These are phyloP conservation scores for Cladosporium velox DNA, from an alignment of 2,329 filamentous ascomycete species.

Conservation along the genomic window DNA sequence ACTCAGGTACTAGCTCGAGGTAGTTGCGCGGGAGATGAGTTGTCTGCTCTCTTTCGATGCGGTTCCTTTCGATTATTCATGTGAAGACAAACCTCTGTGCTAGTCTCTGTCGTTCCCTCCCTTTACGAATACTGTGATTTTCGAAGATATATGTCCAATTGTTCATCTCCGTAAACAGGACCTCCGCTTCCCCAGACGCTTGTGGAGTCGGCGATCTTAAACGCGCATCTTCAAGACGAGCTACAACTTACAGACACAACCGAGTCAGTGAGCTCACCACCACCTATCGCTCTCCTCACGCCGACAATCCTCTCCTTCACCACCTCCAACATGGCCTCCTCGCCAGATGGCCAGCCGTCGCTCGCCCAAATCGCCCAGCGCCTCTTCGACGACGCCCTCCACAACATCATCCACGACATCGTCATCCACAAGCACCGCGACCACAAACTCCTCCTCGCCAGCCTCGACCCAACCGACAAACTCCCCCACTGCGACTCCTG, in stretches of 20 bases:
- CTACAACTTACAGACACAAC: not conserved
- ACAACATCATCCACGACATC: conserved; percentile 75
- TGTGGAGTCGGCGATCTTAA: conserved; percentile 11
- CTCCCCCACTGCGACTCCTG: conserved; percentile 75
- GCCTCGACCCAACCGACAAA: conserved; percentile 68
- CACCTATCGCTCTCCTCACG: not conserved
- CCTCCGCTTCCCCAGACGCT: conserved; percentile 13
- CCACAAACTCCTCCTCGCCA: conserved; percentile 76
- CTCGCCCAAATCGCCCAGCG: conserved; percentile 50
- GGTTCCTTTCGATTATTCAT: too few species aligned
- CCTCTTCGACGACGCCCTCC: conserved; percentile 72
- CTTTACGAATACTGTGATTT: not conserved
- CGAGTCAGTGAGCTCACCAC: not conserved
- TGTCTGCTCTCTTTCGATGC: not conserved
- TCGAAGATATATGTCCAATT: not conserved
- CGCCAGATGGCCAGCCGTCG: conserved; percentile 4
- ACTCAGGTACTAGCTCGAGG: not conserved
- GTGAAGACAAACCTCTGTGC: too few species aligned
- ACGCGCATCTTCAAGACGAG: not conserved
- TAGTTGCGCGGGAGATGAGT: not conserved
- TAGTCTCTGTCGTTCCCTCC: not conserved
- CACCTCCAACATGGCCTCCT: conserved; percentile 1
- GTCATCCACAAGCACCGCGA: conserved; percentile 74
- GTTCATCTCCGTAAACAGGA: not conserved
- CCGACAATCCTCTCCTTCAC: not conserved